Evolutionary conservation across 495 filamentous ascomycete genomes (phyloP).

Genomic region (Xylona heveae): DNA sequence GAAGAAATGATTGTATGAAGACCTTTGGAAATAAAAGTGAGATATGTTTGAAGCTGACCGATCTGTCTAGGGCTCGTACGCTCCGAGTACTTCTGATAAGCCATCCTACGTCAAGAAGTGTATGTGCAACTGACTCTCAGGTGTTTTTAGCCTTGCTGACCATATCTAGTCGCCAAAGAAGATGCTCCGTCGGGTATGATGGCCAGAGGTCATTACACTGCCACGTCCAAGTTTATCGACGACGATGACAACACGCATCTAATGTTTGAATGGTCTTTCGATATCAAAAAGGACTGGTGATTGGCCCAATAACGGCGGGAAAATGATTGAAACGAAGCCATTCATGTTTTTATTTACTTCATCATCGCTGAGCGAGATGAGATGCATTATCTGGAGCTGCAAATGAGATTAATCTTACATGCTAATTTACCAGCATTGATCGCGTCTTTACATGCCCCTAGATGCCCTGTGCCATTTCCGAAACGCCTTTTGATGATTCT

Average conservation of each 20-base stretch:
- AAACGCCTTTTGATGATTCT: no score
- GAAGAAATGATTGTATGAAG: conserved; percentile 81
- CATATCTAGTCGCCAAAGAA: conserved; percentile 50
- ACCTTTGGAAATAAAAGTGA: conserved; percentile 11
- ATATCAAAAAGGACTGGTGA: conserved; percentile 89
- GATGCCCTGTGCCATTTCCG: no score
- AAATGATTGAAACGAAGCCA: no score
- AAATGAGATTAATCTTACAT: no score
- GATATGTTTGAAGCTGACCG: conserved; percentile 1
- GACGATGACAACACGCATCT: conserved; percentile 77
- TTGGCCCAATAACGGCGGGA: conserved; percentile 6
- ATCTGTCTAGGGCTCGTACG: conserved; percentile 48
- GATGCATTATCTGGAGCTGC: no score
- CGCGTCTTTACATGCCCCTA: no score
- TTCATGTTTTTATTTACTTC: no score
- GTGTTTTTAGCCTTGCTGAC: conserved; percentile 2
- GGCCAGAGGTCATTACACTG: conserved; percentile 68
- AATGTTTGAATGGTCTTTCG: conserved; percentile 80
- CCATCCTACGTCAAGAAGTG: conserved; percentile 76
- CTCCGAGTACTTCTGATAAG: conserved; percentile 69
- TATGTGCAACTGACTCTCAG: conserved; percentile 25
- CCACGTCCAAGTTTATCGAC: conserved; percentile 70
- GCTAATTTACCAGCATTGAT: no score
- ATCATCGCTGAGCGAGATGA: no score
- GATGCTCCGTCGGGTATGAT: conserved; percentile 82